phyloP scores from a whole-genome alignment of 1,139 yeast species.

The Suhomyces yuchorum region DNA sequence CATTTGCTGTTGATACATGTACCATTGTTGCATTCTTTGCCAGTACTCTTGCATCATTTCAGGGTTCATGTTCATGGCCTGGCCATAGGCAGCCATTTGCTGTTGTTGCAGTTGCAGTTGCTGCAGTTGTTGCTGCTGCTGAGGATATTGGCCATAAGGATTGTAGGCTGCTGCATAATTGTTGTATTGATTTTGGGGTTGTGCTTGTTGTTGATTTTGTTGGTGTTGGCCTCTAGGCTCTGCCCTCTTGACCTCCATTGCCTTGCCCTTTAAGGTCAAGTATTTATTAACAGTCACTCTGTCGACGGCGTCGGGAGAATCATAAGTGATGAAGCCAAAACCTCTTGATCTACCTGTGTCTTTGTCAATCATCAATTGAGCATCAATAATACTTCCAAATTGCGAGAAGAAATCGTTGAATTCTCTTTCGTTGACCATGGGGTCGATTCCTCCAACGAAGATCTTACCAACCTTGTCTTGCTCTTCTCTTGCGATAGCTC shows the following conservation, averaged over 20 bases:
- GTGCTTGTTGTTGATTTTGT: slow-evolving; percentile 27
- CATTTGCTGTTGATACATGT: slow-evolving; percentile 61
- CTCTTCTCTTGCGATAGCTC: slow-evolving; percentile 98
- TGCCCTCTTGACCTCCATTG: slow-evolving; percentile 97
- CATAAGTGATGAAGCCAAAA: slow-evolving; percentile 96
- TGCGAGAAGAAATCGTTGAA: slow-evolving; percentile 85
- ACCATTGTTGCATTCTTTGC: slow-evolving; percentile 80
- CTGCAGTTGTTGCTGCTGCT: slow-evolving; percentile 26
- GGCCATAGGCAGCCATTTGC: slow-evolving; percentile 29
- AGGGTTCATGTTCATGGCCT: slow-evolving; percentile 61
- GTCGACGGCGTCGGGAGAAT: slow-evolving; percentile 94
- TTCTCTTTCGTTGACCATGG: slow-evolving; percentile 91
- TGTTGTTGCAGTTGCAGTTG: slow-evolving; percentile 8
- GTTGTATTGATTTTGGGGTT: slow-evolving; percentile 28
- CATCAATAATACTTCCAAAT: slow-evolving; percentile 93
- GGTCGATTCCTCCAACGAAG: slow-evolving; percentile 97
- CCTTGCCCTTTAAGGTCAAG: slow-evolving; percentile 81
- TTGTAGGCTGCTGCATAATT: slow-evolving; percentile 25
- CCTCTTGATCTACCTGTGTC: slow-evolving; percentile 98
- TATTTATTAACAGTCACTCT: slow-evolving; percentile 83
- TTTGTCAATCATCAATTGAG: slow-evolving; percentile 96
- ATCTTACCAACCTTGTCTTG: slow-evolving; percentile 97
- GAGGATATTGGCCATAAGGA: slow-evolving; percentile 39
- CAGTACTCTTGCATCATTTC: slow-evolving; percentile 88
- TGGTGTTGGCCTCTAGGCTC: slow-evolving; percentile 77